These are phyloP conservation scores for Funneliformis geosporum DNA, from an alignment of 192 early-diverging fungal species.

Conservation along the genomic window DNA sequence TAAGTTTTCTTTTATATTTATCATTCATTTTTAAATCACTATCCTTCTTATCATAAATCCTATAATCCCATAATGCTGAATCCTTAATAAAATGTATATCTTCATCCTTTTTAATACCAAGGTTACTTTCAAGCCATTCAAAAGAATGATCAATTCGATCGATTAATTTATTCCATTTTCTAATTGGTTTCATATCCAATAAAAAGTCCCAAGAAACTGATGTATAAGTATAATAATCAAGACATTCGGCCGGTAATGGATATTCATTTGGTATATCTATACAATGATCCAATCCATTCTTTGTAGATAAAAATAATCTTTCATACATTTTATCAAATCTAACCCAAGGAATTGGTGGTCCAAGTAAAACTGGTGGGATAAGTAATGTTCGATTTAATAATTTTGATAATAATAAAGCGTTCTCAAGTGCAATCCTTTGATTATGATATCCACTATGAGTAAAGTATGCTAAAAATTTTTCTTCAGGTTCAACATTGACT, in stretches of 20 bases:
- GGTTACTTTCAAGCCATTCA: slow-evolving; percentile 49
- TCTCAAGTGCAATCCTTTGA: slow-evolving; percentile 57
- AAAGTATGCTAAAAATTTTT: slow-evolving; percentile 56
- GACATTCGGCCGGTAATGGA: slow-evolving; percentile 53
- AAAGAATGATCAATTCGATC: slow-evolving; percentile 49
- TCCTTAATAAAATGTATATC: slow-evolving; percentile 54
- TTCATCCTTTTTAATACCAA: slow-evolving; percentile 42
- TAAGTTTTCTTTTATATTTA: slow-evolving; percentile 33
- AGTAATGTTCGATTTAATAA: slow-evolving; percentile 58
- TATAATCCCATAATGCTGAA: slow-evolving; percentile 51
- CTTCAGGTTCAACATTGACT: slow-evolving; percentile 29
- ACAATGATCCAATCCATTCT: slow-evolving; percentile 57
- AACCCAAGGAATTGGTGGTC: slow-evolving; percentile 55
- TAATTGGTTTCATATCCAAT: slow-evolving; percentile 49
- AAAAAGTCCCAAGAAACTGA: slow-evolving; percentile 59
- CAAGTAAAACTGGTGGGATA: slow-evolving; percentile 51
- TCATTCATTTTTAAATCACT: background rate
- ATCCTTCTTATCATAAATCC: slow-evolving; percentile 48
- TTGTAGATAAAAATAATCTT: slow-evolving; percentile 53
- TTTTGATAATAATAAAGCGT: slow-evolving; percentile 54
- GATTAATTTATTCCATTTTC: slow-evolving; percentile 41
- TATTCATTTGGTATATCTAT: slow-evolving; percentile 36
- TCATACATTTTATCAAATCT: slow-evolving; percentile 50
- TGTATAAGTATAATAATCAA: slow-evolving; percentile 59
- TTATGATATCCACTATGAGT: slow-evolving; percentile 60